A percentile compares a stretch with the other conserved stretches of the same genome.
phyloP scores from a whole-genome alignment of 202 grass and related monocot species.

The Brachypodium distachyon region DNA sequence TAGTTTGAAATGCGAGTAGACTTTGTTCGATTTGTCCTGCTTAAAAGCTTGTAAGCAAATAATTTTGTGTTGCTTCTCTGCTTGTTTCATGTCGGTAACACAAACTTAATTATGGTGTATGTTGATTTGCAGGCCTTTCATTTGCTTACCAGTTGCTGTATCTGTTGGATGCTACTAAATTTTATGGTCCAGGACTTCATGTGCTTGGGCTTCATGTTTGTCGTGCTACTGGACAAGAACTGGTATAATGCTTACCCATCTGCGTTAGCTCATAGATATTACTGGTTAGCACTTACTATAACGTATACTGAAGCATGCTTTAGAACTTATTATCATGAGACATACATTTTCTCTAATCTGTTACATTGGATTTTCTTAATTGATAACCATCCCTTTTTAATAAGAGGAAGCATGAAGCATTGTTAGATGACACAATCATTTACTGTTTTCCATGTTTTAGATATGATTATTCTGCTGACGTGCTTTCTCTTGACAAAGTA shows the following conservation, averaged over 20 bases:
- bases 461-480: constrained; percentile 24
- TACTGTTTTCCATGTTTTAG: not conserved
- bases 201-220: constrained; percentile 85
- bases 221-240: constrained; percentile 94
- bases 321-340: not conserved
- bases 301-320: not conserved
- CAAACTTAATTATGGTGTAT: constrained; percentile 10
- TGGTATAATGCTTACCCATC: constrained; percentile 44
- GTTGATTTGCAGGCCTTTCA: constrained; percentile 50
- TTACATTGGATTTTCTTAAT: not conserved
- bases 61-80: not conserved
- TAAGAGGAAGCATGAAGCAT: not conserved
- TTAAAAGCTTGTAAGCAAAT: not conserved
- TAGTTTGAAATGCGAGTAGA: not conserved
- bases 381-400: not conserved
- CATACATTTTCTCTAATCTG: not conserved
- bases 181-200: constrained; percentile 79
- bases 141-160: constrained; percentile 97
- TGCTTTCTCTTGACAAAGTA: constrained; percentile 39
- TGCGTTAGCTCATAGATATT: constrained; percentile 7
- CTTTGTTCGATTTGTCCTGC: not conserved
- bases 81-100: not conserved
- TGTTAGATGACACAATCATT: not conserved
- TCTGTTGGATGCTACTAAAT: constrained; percentile 88
- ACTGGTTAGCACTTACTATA: constrained; percentile 12